Conservation (phyloP, 345 rosid genomes). For the Populus deltoides region DNA sequence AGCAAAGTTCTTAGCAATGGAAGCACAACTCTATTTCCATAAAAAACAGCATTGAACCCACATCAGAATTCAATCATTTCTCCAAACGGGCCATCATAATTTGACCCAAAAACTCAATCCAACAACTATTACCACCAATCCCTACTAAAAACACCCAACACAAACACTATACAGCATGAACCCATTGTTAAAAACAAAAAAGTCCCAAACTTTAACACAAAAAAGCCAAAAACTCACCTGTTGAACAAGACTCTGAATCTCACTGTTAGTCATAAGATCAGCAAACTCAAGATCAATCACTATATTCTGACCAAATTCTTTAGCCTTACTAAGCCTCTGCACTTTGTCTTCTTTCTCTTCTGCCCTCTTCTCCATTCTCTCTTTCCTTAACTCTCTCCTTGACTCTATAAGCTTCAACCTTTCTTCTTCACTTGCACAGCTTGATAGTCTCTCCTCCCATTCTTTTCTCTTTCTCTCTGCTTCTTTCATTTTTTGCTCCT, state of each 20-base stretch:
- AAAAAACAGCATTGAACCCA: neutral
- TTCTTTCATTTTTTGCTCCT: slow-evolving; percentile 66
- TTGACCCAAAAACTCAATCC: neutral
- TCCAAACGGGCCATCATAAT: neutral
- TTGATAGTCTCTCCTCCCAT: slow-evolving; percentile 55
- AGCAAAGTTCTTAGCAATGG: neutral
- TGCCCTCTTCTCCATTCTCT: slow-evolving; percentile 70
- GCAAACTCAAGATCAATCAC: slow-evolving; percentile 82
- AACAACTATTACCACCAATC: neutral
- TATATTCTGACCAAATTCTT: slow-evolving; percentile 59
- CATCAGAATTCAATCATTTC: neutral
- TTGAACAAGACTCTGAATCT: slow-evolving; percentile 87
- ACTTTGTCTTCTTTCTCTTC: slow-evolving; percentile 65
- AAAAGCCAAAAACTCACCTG: slow-evolving; percentile 41
- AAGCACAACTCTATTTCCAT: neutral
- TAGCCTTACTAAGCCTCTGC: slow-evolving; percentile 56
- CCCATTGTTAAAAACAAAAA: neutral
- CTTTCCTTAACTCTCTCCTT: slow-evolving; percentile 57
- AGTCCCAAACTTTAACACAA: neutral
- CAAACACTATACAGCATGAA: neutral
- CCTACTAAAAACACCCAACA: neutral
- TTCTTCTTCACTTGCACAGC: neutral
- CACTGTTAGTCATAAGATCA: slow-evolving; percentile 66
- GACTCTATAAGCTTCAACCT: slow-evolving; percentile 61
- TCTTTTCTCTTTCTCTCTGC: slow-evolving; percentile 58